phyloP scores from a whole-genome alignment of 2,329 filamentous ascomycete species.

The Sporothrix euskadiensis region DNA sequence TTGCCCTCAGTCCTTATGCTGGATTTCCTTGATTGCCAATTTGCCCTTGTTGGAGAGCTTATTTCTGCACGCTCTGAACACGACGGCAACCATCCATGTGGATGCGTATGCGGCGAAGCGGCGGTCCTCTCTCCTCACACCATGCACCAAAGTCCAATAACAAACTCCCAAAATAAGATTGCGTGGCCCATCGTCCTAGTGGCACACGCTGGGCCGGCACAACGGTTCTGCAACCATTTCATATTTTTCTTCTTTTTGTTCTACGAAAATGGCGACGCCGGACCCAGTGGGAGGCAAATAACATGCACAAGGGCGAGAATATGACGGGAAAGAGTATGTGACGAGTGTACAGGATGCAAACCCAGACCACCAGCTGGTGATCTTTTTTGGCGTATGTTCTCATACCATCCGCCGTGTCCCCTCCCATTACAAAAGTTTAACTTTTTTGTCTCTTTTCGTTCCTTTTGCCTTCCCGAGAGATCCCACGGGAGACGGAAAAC shows the following conservation, averaged over 20 bases:
- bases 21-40: neutral
- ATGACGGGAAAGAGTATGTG: neutral
- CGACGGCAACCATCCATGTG: slow-evolving; percentile 13
- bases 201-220: slow-evolving; percentile 22
- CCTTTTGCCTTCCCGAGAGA: neutral
- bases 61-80: slow-evolving; percentile 16
- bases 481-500: slow-evolving; percentile 13
- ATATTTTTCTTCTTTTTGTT: neutral
- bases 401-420: no score
- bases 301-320: neutral
- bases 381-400: neutral
- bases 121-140: slow-evolving; percentile 1
- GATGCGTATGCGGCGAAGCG: slow-evolving; percentile 7
- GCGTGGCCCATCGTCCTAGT: neutral
- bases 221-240: slow-evolving; percentile 20
- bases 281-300: neutral
- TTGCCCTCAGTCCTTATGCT: neutral
- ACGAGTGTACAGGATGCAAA: neutral
- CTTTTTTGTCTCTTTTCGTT: neutral
- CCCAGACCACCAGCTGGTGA: neutral
- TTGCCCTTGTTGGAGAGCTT: neutral
- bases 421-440: neutral
- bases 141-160: neutral
- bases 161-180: neutral
- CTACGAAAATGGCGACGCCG: neutral